A percentile compares a stretch with the other conserved stretches of the same genome.
Evolutionary conservation across 495 filamentous ascomycete species (phyloP).

Genomic region (Penicillium parvum): DNA sequence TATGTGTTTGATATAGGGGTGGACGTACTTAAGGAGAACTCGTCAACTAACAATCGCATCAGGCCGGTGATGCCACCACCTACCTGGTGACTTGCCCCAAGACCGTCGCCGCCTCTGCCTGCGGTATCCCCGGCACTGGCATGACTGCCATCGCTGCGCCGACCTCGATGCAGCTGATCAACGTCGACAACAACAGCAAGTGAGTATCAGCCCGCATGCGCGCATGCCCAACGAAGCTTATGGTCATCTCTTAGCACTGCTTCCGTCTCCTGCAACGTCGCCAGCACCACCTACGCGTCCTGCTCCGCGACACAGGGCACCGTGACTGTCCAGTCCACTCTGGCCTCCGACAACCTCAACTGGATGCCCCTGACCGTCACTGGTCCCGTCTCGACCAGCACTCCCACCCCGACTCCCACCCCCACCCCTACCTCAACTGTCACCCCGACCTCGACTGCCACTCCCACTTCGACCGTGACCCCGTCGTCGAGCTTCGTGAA

Average conservation of each 20-base stretch:
- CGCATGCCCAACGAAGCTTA: background rate
- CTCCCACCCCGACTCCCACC: constrained; percentile 16
- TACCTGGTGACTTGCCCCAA: constrained; percentile 27
- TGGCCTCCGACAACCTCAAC: constrained; percentile 18
- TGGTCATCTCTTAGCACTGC: constrained; percentile 15
- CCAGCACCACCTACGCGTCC: constrained; percentile 29
- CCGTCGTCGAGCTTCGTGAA: constrained; percentile 15
- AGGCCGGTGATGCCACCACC: constrained; percentile 26
- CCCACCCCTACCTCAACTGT: constrained; percentile 22
- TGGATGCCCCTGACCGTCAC: constrained; percentile 30
- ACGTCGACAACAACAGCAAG: constrained; percentile 17
- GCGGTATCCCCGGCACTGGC: constrained; percentile 23
- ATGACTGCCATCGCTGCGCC: constrained; percentile 25
- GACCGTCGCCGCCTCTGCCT: constrained; percentile 12
- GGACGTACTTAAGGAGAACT: background rate
- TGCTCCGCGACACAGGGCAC: constrained; percentile 26
- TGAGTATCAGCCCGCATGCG: constrained; percentile 5
- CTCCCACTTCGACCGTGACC: constrained; percentile 1
- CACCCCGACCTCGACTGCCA: constrained; percentile 9
- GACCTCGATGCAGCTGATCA: constrained; percentile 17
- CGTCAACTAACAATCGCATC: background rate
- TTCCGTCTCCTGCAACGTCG: constrained; percentile 28
- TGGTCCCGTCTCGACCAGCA: constrained; percentile 16
- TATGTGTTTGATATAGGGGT: constrained; percentile 9
- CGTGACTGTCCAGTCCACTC: constrained; percentile 18